Percentiles rank a stretch among this genome's conserved stretches.
These are phyloP conservation scores for Garcia nutans DNA, from an alignment of 345 rosid genomes.

Conservation along the genomic window DNA sequence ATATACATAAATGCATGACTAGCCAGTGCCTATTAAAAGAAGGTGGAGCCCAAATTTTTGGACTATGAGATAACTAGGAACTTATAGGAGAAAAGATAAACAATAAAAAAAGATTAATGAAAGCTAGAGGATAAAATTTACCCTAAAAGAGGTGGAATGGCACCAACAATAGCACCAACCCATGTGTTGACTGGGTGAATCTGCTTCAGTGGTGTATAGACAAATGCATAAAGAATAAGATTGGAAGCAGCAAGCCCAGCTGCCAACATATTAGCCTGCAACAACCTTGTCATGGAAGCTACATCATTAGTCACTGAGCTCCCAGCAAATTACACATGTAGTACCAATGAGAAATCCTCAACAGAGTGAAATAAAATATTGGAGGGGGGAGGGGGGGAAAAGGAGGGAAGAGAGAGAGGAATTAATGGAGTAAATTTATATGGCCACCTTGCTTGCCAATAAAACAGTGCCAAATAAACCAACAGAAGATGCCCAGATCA, in stretches of 20 bases:
- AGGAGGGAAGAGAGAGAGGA: not conserved
- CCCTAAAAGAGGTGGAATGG: conserved; percentile 98
- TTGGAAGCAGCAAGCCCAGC: conserved; percentile 54
- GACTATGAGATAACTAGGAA: not conserved
- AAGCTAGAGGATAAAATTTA: conserved; percentile 28
- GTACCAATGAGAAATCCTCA: conserved; percentile 1
- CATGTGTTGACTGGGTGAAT: conserved; percentile 95
- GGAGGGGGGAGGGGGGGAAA: not conserved
- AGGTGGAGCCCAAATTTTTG: not conserved
- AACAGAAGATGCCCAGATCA: conserved; percentile 70
- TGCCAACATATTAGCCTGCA: conserved; percentile 93
- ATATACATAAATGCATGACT: not conserved
- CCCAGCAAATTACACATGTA: conserved; percentile 1
- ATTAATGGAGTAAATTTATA: conserved; percentile 19
- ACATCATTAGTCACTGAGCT: conserved; percentile 33
- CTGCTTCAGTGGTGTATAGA: conserved; percentile 62
- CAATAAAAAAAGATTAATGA: not conserved
- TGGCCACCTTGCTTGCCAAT: conserved; percentile 73
- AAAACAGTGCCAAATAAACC: conserved; percentile 76
- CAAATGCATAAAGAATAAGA: conserved; percentile 24
- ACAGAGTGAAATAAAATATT: not conserved
- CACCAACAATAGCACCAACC: conserved; percentile 99
- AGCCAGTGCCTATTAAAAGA: not conserved
- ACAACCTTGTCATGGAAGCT: conserved; percentile 56
- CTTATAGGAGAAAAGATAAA: not conserved